Conservation (phyloP, 2,329 filamentous ascomycete species). For the Colletotrichum agaves region DNA sequence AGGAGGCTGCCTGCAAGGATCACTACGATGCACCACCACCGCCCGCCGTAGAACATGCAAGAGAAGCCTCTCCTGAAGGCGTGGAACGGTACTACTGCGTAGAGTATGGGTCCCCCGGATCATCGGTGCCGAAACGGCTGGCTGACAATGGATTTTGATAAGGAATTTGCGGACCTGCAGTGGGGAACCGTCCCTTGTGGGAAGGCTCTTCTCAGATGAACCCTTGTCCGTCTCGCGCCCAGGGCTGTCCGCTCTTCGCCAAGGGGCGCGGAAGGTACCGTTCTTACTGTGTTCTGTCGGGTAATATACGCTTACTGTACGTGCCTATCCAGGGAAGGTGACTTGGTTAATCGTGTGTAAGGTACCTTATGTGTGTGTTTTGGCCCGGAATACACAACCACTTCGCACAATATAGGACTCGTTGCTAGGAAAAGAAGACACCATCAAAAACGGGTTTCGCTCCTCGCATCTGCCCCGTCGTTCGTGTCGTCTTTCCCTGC, state of each 20-base stretch:
- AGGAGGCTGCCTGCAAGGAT: too few relatives aligned
- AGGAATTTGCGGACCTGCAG: conserved; percentile 29
- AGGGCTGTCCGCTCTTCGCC: too few relatives aligned
- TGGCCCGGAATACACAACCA: too few relatives aligned
- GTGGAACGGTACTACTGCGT: too few relatives aligned
- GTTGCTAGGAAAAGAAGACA: too few relatives aligned
- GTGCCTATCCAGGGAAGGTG: neutral
- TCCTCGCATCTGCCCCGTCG: conserved; percentile 21
- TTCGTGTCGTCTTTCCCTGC: neutral
- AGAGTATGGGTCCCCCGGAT: too few relatives aligned
- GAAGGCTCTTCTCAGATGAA: neutral
- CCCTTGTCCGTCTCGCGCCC: too few relatives aligned
- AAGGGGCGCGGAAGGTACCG: neutral
- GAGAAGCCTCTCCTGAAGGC: too few relatives aligned
- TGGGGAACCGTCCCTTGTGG: neutral
- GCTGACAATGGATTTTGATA: conserved; percentile 13
- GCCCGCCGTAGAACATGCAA: conserved; percentile 14
- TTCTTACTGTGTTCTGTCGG: neutral
- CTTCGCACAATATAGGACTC: too few relatives aligned
- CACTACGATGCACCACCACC: too few relatives aligned
- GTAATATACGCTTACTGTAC: neutral
- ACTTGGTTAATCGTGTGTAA: neutral
- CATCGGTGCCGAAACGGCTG: conserved; percentile 29
- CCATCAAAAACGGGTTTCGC: too few relatives aligned
- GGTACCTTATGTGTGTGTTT: neutral